Evolutionary conservation across 768 basidiomycete genomes (phyloP).

Genomic region (Omphalotus guepiniiformis): DNA sequence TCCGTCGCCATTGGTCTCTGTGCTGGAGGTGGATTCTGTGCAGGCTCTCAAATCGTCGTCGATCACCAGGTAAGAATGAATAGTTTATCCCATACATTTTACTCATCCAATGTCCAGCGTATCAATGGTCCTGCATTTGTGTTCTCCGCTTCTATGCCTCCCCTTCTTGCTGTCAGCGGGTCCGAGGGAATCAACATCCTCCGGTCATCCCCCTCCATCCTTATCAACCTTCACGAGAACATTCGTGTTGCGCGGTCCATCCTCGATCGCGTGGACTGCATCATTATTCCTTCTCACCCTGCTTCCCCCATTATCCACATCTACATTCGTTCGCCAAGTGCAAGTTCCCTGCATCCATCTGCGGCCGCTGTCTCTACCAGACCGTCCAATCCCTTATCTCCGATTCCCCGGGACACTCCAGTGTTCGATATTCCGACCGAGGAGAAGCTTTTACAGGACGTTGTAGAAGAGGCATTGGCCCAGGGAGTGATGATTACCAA

Average conservation of each 20-base stretch:
- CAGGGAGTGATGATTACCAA: slow-evolving; percentile 87
- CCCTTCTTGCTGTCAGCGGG: slow-evolving; percentile 81
- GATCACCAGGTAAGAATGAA: slow-evolving; percentile 70
- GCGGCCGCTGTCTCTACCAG: slow-evolving; percentile 29
- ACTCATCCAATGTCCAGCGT: slow-evolving; percentile 43
- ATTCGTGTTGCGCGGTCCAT: slow-evolving; percentile 69
- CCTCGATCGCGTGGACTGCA: slow-evolving; percentile 76
- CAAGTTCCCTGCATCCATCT: slow-evolving; percentile 17
- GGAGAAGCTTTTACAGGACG: slow-evolving; percentile 81
- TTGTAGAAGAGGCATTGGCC: slow-evolving; percentile 80
- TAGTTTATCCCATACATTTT: neutral
- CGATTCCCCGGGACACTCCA: slow-evolving; percentile 40
- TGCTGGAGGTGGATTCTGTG: slow-evolving; percentile 92
- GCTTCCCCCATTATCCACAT: slow-evolving; percentile 89
- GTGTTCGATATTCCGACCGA: slow-evolving; percentile 64
- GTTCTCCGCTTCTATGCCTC: slow-evolving; percentile 93
- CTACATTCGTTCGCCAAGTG: slow-evolving; percentile 39
- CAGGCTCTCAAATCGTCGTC: slow-evolving; percentile 76
- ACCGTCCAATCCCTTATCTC: slow-evolving; percentile 46
- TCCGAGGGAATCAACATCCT: slow-evolving; percentile 84
- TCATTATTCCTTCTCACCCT: slow-evolving; percentile 82
- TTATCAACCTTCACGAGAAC: slow-evolving; percentile 78
- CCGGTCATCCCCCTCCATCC: slow-evolving; percentile 67
- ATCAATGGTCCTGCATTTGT: slow-evolving; percentile 96
- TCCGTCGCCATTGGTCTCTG: slow-evolving; percentile 82